A percentile compares a stretch with the other conserved stretches of the same genome.
phyloP scores from a whole-genome alignment of 179 eudicot genomes.

The Drosera spatulata region DNA sequence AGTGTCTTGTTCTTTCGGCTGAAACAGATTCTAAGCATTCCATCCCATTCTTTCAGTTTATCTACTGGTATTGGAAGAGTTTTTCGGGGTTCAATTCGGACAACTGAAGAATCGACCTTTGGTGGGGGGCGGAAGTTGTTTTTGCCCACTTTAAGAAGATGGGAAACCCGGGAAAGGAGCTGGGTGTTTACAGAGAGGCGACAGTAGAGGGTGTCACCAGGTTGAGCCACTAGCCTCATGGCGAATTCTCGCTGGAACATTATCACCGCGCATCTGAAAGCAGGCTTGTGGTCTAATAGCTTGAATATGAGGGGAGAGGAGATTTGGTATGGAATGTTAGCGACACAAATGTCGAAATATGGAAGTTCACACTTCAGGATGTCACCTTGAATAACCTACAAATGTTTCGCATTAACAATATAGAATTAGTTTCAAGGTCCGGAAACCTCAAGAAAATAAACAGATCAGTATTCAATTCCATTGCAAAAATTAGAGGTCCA shows the following conservation, averaged over 20 bases:
- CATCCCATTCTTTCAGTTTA: constrained; percentile 87
- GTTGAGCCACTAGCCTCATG: constrained; percentile 90
- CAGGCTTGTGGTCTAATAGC: constrained; percentile 50
- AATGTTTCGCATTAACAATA: neutral
- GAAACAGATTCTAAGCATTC: constrained; percentile 66
- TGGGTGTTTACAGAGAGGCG: constrained; percentile 93
- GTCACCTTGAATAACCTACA: constrained; percentile 91
- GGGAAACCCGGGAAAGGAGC: constrained; percentile 63
- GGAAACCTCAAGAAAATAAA: too few relatives aligned
- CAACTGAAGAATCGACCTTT: constrained; percentile 91
- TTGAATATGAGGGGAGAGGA: constrained; percentile 89
- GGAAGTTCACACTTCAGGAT: constrained; percentile 87
- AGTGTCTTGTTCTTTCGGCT: constrained; percentile 68
- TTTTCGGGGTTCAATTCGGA: constrained; percentile 81
- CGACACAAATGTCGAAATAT: constrained; percentile 86
- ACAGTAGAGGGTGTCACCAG: constrained; percentile 80
- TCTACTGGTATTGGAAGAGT: constrained; percentile 52
- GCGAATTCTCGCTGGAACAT: constrained; percentile 95
- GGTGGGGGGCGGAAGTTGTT: constrained; percentile 96
- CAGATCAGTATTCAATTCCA: too few relatives aligned
- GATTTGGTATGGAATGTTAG: constrained; percentile 89
- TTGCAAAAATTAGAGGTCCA: too few relatives aligned
- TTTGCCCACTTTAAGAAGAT: constrained; percentile 78
- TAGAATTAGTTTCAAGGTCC: neutral
- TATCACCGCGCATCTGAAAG: constrained; percentile 80